Evolutionary conservation across 2,329 filamentous ascomycete species (phyloP), one percentile per base, ranked within the genome.

Genomic region (Hypoxylon sp.): DNA sequence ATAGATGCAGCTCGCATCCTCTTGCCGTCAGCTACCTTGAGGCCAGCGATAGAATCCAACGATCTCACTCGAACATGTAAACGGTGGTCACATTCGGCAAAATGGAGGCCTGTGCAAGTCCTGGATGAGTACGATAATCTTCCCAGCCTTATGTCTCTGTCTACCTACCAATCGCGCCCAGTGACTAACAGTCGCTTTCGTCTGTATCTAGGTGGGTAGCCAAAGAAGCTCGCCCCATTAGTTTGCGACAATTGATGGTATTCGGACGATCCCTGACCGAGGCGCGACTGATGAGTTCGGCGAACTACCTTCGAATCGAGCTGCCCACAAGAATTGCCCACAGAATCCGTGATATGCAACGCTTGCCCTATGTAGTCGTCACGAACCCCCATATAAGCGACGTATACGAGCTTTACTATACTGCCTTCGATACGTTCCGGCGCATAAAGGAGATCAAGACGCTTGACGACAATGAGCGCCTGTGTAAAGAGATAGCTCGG

Each of bases 231-330:
- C 84, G 91, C 42, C 94, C 94, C n/a, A 97, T 99, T 69, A 96
- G 91, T 74, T 77, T 99, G 64, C 89, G 94, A 51, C 94, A 97
- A 74, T 82, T 99, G 65, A 97, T 96, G 75, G 95, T 97, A 66
- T 99, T 97, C 73, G 94, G 94, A 20, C 88, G 94, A 36, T 95
- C 92, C 15, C 76, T 99, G 68, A 97, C 92, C 36, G 92, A 97
- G 73, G 81, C 86, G 41, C 87, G 95, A 50, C 80, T 99, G 55
- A 83, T 99, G 62, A 92, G 90, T 74, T 97, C 92, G 31, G 94
- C 94, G 55, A 99, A 99, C 74, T 99, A 99, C 77, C 92, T 97
- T 42, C 89, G 94, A 50, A 91, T 91, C 4, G 94, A 99, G 75
- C 82, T 99, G 42, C 93, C 93, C 5, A 94, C 89, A 5, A 83